Conservation (phyloP, 768 basidiomycete species). For the Termitomyces sp. region DNA sequence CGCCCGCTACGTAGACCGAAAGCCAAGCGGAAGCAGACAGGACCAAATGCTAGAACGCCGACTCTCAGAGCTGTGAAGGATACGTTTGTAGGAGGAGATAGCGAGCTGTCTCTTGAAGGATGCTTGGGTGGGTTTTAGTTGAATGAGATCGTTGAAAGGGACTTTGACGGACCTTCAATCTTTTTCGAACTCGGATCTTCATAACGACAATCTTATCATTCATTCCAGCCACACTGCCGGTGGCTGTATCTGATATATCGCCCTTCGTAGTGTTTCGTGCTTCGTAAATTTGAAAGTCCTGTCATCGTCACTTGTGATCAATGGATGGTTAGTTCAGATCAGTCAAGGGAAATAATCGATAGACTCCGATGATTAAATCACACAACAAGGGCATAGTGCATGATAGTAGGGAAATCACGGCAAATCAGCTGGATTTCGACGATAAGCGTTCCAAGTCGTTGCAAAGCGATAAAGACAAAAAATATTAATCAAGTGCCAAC, state of each 20-base stretch:
- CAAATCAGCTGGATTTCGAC: background rate
- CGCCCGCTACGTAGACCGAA: conserved; percentile 8
- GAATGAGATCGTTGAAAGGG: background rate
- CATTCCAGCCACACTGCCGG: background rate
- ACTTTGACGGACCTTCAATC: background rate
- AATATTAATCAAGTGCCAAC: background rate
- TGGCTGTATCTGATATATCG: background rate
- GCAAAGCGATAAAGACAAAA: background rate
- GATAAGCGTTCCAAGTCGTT: background rate
- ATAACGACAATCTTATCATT: background rate
- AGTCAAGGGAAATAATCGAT: background rate
- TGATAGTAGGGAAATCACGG: background rate
- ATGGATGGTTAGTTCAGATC: background rate
- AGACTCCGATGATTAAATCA: background rate
- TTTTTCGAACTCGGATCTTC: no score
- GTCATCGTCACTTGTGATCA: background rate
- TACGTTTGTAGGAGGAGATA: conserved; percentile 12
- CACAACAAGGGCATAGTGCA: background rate
- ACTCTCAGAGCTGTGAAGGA: background rate
- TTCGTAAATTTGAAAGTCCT: background rate
- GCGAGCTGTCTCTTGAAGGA: conserved; percentile 22
- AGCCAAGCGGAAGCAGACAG: conserved; percentile 11
- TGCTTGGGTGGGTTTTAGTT: conserved; percentile 27
- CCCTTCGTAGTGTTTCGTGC: background rate
- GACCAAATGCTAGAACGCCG: conserved; percentile 5